A percentile compares a stretch with the other conserved stretches of the same genome.
Conservation (phyloP, 306 rosid species). For the Castanospermum australe region DNA sequence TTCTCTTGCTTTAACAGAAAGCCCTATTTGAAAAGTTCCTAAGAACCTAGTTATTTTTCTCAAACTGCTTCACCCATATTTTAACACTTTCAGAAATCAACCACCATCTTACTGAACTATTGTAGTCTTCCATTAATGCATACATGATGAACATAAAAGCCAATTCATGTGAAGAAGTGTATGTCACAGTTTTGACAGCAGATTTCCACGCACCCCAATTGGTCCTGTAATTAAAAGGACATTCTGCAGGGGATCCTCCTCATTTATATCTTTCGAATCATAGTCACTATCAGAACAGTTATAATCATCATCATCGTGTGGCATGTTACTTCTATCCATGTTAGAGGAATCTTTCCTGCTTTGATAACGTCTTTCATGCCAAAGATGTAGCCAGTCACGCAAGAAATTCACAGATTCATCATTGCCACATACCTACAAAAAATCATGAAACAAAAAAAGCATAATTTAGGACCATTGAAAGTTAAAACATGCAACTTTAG, state of each 20-base stretch:
- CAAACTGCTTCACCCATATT: background rate
- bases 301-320: constrained; percentile 28
- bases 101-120: background rate
- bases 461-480: constrained; percentile 1
- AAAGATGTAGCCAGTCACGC: constrained; percentile 72
- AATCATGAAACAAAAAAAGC: constrained; percentile 13
- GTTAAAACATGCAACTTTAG: constrained; percentile 17
- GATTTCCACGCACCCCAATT: constrained; percentile 60
- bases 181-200: background rate
- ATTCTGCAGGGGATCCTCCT: constrained; percentile 50
- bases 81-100: background rate
- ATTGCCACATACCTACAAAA: constrained; percentile 80
- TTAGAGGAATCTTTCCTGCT: constrained; percentile 39
- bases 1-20: background rate
- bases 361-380: constrained; percentile 56
- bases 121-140: background rate
- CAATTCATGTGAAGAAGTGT: background rate
- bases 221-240: constrained; percentile 88
- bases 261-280: constrained; percentile 43
- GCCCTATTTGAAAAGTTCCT: background rate
- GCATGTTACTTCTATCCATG: constrained; percentile 33
- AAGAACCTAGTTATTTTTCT: background rate
- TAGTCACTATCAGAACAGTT: constrained; percentile 45
- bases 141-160: background rate
- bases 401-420: constrained; percentile 64